These are phyloP conservation scores for Talaromyces trachyspermus DNA, from an alignment of 495 filamentous ascomycete species.

Conservation along the genomic window DNA sequence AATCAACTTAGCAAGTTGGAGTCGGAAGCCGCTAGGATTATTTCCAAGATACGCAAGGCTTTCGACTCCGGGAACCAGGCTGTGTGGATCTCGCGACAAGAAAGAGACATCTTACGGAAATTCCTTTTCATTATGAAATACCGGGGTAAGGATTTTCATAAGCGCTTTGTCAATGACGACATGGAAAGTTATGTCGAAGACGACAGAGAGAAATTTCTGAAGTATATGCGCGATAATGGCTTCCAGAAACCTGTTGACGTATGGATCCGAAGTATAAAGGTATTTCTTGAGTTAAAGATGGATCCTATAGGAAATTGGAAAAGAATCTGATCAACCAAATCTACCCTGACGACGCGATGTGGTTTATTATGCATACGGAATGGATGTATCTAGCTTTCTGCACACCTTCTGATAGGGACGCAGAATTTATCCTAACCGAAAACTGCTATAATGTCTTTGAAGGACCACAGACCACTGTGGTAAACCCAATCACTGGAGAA, in stretches of 20 bases:
- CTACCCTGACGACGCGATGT: slow-evolving; percentile 33
- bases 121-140: slow-evolving; percentile 51
- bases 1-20: slow-evolving; percentile 29
- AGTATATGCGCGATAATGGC: slow-evolving; percentile 38
- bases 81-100: slow-evolving; percentile 28
- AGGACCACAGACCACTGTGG: slow-evolving; percentile 26
- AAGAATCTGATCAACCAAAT: slow-evolving; percentile 22
- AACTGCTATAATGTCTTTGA: slow-evolving; percentile 40
- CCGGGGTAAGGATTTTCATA: slow-evolving; percentile 25
- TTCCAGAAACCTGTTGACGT: slow-evolving; percentile 41
- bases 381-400: slow-evolving; percentile 38
- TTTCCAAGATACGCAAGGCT: slow-evolving; percentile 25
- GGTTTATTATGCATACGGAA: slow-evolving; percentile 32
- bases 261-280: slow-evolving; percentile 43
- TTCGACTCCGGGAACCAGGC: slow-evolving; percentile 12
- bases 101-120: slow-evolving; percentile 38
- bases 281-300: slow-evolving; percentile 41
- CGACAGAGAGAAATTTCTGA: slow-evolving; percentile 27
- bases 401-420: slow-evolving; percentile 24
- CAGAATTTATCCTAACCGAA: slow-evolving; percentile 46
- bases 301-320: slow-evolving; percentile 29
- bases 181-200: slow-evolving; percentile 28
- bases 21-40: slow-evolving; percentile 17
- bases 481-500: slow-evolving; percentile 9
- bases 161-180: slow-evolving; percentile 25